Base-by-base conservation (phyloP, 164 flowering plant genomes). In the Houttuynia cordata region DNA sequence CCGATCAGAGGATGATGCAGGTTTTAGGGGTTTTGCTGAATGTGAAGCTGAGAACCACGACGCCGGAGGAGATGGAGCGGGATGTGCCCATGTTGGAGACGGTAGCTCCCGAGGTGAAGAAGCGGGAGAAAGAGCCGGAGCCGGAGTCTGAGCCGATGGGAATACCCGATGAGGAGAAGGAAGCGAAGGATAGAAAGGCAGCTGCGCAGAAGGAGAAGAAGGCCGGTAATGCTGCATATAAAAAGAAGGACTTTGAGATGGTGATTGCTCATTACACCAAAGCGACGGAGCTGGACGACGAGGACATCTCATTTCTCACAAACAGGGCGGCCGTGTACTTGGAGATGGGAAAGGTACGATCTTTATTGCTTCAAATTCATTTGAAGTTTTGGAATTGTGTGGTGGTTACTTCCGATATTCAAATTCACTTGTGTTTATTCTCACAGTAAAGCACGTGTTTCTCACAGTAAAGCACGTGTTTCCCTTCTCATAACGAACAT, bases 181-280 rank as follows among this genome's bases (percentile, higher is more conserved):
- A 73, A 65, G 66, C 49, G 51, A 87, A 71, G 80, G 78, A 74
- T 72, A 78, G 69, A 68, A 91, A 91, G 63, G 79, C 67, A 7
- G 61, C 68, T 72, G 96, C 97, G 0, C 79, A 65, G 76, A 83
- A 85, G 74, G 95, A 85, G 86, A 94, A 88, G 74, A 97, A 91
- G 50, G 77, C 78, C 4, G 99, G 99, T 8, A 94, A 85, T 78
- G 89, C 83, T 0, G 93, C 97, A 0, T 91, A 94, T 39, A 94
- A 91, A 76, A 94, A 86, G 87, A 94, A 94, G 83, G 90, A 94
- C 63, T 94, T 94, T 22, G 96, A 91, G 53, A 83, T 69, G 10
- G 99, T 97, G 0, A 80, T 94, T 62, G 59, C 64, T 64, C 90
- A 85, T 66, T 94, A 94, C 52, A 71, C 84, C 0, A 80, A 76